phyloP scores from a whole-genome alignment of 1,139 yeast genomes.

The Nadsonia commutata region DNA sequence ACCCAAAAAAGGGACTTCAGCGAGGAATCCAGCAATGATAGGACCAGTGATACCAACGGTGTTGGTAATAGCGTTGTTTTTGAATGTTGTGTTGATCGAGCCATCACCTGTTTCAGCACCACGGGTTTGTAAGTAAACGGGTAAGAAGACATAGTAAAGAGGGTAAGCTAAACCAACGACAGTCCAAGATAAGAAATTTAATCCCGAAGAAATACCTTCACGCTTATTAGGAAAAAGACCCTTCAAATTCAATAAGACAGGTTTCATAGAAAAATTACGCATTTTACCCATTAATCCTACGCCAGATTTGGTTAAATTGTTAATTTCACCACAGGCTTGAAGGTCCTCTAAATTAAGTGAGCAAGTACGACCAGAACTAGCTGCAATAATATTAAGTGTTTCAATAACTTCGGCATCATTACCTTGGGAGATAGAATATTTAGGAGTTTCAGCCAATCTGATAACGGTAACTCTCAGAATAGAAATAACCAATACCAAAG shows the following conservation, averaged over 20 bases:
- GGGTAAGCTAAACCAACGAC: conserved; percentile 40
- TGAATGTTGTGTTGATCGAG: conserved; percentile 29
- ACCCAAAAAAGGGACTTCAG: conserved; percentile 32
- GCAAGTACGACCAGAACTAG: conserved; percentile 11
- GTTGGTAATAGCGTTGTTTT: conserved; percentile 38
- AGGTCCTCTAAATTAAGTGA: conserved; percentile 27
- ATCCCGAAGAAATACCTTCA: conserved; percentile 28
- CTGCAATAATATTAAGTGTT: conserved; percentile 11
- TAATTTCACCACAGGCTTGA: conserved; percentile 23
- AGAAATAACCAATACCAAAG: conserved; percentile 35
- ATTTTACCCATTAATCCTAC: conserved; percentile 1
- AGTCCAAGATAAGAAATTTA: conserved; percentile 34
- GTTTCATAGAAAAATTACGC: conserved; percentile 6
- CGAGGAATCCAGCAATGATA: conserved; percentile 31
- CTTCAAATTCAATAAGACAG: conserved; percentile 8
- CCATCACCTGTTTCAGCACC: conserved; percentile 29
- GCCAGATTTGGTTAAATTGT: conserved; percentile 3
- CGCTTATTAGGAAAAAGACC: conserved; percentile 27
- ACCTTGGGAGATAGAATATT: conserved; percentile 35
- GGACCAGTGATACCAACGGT: conserved; percentile 43
- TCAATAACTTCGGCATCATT: conserved; percentile 33
- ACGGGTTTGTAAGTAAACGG: conserved; percentile 31
- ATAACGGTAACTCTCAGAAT: conserved; percentile 32
- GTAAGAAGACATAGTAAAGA: conserved; percentile 36
- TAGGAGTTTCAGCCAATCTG: conserved; percentile 40